phyloP scores from a whole-genome alignment of 1,284 basidiomycete genomes.

The Ceratobasidium sp. region DNA sequence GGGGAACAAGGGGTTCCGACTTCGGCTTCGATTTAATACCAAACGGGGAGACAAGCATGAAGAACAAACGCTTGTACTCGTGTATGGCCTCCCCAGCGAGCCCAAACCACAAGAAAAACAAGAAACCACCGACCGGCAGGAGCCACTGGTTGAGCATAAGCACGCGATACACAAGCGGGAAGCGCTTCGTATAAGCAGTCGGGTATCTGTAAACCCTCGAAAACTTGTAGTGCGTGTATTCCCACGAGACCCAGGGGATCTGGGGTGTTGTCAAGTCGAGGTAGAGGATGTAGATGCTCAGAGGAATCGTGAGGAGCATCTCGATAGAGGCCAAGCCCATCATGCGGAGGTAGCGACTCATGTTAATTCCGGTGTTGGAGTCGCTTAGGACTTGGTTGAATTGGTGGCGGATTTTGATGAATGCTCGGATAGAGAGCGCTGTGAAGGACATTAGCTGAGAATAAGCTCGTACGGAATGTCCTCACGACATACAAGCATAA shows the following conservation, averaged over 20 bases:
- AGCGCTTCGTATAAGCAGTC: not conserved
- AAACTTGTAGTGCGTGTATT: constrained; percentile 61
- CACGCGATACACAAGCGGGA: not conserved
- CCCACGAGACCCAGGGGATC: constrained; percentile 69
- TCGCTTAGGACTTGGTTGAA: constrained; percentile 41
- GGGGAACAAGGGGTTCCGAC: not conserved
- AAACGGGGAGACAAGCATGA: not conserved
- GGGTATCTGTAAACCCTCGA: not conserved
- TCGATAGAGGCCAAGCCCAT: constrained; percentile 34
- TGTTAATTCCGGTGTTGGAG: constrained; percentile 27
- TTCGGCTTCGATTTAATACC: constrained; percentile 12
- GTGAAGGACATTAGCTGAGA: not conserved
- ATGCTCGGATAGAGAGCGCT: constrained; percentile 49
- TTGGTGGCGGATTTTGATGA: constrained; percentile 41
- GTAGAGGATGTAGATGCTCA: constrained; percentile 15
- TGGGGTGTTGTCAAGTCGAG: constrained; percentile 50
- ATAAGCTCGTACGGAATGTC: not conserved
- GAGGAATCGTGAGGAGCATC: constrained; percentile 37
- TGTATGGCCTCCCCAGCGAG: not conserved
- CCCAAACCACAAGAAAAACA: constrained; percentile 38
- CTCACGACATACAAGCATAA: constrained; percentile 43
- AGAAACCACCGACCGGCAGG: not conserved
- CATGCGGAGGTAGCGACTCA: constrained; percentile 33
- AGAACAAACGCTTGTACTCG: constrained; percentile 5
- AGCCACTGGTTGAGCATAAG: constrained; percentile 11